Evolutionary conservation across 2,329 filamentous ascomycete genomes (phyloP), one percentile per base, ranked within the genome.

Genomic region (Nothophoma quercina): DNA sequence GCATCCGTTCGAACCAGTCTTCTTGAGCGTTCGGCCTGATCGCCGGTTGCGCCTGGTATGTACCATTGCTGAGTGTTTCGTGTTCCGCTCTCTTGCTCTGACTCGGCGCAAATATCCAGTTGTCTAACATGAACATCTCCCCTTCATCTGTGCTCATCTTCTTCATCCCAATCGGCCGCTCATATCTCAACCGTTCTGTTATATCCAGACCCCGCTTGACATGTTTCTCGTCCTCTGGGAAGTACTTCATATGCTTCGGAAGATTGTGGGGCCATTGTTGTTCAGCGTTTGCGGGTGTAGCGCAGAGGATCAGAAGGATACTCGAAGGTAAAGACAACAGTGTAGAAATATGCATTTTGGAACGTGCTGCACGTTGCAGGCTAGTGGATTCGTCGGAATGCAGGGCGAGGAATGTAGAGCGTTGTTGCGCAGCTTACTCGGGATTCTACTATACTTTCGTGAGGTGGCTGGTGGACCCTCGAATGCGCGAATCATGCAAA

Each of bases 111-210:
- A 81, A 81, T 49, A 77, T 73, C 79, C 77, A 87, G 70, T 91
- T 88, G 35, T 89, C 82, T 49, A 87, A 77, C 60, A 87, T 84
- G 68, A 93, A 88, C 80, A 91, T 95, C 69, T 90, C 88, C 54
- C 84, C 84, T 41, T 85, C 83, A 67, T 91, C 86, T 5, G 80
- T 79, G 38, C 85, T 80, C 84, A 93, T 90, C 69, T 92, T 92
- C 68, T 83, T 84, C 47, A 93, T 80, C 1, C 84, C 89, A 1
- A 83, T 81, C 0, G 88, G 88, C 32, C 62, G 72, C 65, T 75
- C 71, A 62, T 59, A 55, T 34, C 60, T 70, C 45, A 80, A 65
- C 56, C 64, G 72, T 59, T 75, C 72, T 56, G 71, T 72, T 32
- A 75, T 70, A 45, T 75, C 69, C 10, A 77, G 50, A n/a, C 74